Conservation (phyloP, 2,329 filamentous ascomycete species). For the Erysiphe pulchra region DNA sequence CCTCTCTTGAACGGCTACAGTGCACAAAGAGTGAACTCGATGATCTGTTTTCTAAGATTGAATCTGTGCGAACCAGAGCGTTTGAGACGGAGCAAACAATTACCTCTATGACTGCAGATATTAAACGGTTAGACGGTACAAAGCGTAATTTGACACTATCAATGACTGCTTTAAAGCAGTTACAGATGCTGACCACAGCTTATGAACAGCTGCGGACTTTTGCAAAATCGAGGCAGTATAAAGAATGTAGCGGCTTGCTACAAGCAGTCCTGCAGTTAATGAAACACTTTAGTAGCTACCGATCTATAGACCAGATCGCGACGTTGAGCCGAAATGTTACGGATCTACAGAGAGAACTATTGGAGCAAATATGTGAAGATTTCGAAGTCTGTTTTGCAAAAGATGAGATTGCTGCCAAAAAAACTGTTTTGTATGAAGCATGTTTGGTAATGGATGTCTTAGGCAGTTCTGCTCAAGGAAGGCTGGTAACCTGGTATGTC, state of each 20-base stretch:
- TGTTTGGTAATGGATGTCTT: slow-evolving; percentile 88
- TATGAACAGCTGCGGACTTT: slow-evolving; percentile 81
- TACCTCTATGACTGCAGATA: slow-evolving; percentile 95
- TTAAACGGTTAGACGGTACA: slow-evolving; percentile 86
- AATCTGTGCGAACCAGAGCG: slow-evolving; percentile 69
- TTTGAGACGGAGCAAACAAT: slow-evolving; percentile 87
- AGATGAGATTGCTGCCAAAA: slow-evolving; percentile 47
- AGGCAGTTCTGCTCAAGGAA: slow-evolving; percentile 58
- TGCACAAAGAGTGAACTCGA: slow-evolving; percentile 73
- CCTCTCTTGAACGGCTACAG: slow-evolving; percentile 77
- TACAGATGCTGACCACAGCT: slow-evolving; percentile 98
- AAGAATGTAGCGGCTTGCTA: slow-evolving; percentile 78
- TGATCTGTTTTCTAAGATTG: slow-evolving; percentile 80
- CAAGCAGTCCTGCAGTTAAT: slow-evolving; percentile 94
- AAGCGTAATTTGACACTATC: slow-evolving; percentile 90
- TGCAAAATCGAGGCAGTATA: slow-evolving; percentile 68
- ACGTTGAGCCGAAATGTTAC: slow-evolving; percentile 77
- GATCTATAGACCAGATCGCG: slow-evolving; percentile 94
- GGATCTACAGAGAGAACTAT: slow-evolving; percentile 70
- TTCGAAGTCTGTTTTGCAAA: slow-evolving; percentile 91
- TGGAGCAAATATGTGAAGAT: slow-evolving; percentile 97
- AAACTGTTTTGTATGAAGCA: slow-evolving; percentile 53
- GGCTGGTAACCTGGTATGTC: slow-evolving; percentile 88
- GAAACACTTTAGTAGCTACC: slow-evolving; percentile 94
- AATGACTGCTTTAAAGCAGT: slow-evolving; percentile 88